These are phyloP conservation scores for Dalbergia cochinchinensis DNA, from an alignment of 306 rosid species.

Conservation along the genomic window DNA sequence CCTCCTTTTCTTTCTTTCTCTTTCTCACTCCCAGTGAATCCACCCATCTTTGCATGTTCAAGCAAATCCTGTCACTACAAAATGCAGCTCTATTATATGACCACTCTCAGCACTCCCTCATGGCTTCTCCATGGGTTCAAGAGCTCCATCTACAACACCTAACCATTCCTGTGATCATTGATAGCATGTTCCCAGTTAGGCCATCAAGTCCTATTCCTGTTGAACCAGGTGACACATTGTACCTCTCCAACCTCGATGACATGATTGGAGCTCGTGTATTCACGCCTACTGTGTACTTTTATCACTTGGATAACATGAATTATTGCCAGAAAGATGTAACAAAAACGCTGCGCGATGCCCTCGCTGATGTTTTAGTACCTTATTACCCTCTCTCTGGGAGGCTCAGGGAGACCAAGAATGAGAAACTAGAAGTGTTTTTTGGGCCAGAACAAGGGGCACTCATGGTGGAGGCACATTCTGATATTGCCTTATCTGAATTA, in stretches of 20 bases:
- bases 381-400: slow-evolving; percentile 88
- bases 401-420: slow-evolving; percentile 73
- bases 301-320: slow-evolving; percentile 35
- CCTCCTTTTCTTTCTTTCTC: slow-evolving; percentile 39
- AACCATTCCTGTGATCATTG: slow-evolving; percentile 59
- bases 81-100: slow-evolving; percentile 55
- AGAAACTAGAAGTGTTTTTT: slow-evolving; percentile 83
- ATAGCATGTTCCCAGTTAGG: slow-evolving; percentile 47
- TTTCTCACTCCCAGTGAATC: not conserved
- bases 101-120: slow-evolving; percentile 48
- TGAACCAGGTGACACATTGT: slow-evolving; percentile 56
- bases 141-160: slow-evolving; percentile 75
- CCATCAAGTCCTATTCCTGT: slow-evolving; percentile 65
- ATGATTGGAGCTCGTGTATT: slow-evolving; percentile 82
- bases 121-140: slow-evolving; percentile 86
- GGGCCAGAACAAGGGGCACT: slow-evolving; percentile 79
- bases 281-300: slow-evolving; percentile 87
- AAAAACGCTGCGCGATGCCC: slow-evolving; percentile 58
- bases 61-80: slow-evolving; percentile 59
- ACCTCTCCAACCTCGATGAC: slow-evolving; percentile 87
- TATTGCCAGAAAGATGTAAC: slow-evolving; percentile 47
- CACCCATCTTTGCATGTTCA: slow-evolving; percentile 71
- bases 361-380: slow-evolving; percentile 81
- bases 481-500: slow-evolving; percentile 57
- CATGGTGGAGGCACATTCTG: slow-evolving; percentile 76